Percentiles rank a stretch among this genome's conserved stretches.
Evolutionary conservation across 2,329 filamentous ascomycete genomes (phyloP).

Genomic region (Pseudogymnoascus sp.): DNA sequence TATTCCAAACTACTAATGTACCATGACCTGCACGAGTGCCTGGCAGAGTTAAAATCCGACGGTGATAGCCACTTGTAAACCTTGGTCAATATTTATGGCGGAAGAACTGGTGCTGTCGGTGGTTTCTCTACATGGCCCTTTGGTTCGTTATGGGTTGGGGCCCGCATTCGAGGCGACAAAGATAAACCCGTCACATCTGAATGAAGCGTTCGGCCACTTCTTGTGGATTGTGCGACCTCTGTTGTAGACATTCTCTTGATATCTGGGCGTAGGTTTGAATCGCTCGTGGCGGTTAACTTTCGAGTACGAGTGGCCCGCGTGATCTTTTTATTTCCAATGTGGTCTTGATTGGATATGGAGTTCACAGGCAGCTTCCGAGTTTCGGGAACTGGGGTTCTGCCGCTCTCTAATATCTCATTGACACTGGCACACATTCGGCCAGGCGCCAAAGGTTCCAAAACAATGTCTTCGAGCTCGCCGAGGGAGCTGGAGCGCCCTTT

Average conservation of each 20-base stretch:
- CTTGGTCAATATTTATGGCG: conserved; percentile 32
- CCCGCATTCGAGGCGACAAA: neutral
- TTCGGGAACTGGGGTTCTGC: neutral
- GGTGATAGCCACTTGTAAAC: conserved; percentile 31
- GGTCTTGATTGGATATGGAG: neutral
- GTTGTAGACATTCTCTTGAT: no score
- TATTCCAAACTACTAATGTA: conserved; percentile 48
- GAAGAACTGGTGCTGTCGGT: conserved; percentile 10
- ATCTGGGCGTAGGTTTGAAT: neutral
- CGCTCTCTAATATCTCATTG: neutral
- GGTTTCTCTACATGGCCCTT: neutral
- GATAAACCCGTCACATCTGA: neutral
- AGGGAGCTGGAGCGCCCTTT: neutral
- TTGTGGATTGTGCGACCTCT: neutral
- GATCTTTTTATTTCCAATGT: neutral
- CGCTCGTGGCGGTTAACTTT: neutral
- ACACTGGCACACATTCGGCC: conserved; percentile 19
- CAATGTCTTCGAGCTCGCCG: conserved; percentile 21
- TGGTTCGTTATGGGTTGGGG: neutral
- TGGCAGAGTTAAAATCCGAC: conserved; percentile 48
- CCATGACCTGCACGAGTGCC: conserved; percentile 52
- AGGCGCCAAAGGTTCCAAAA: conserved; percentile 25
- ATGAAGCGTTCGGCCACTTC: neutral
- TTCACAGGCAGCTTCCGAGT: neutral
- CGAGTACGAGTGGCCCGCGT: neutral